phyloP scores from a whole-genome alignment of 495 filamentous ascomycete genomes.

The Xylaria nigripes region DNA sequence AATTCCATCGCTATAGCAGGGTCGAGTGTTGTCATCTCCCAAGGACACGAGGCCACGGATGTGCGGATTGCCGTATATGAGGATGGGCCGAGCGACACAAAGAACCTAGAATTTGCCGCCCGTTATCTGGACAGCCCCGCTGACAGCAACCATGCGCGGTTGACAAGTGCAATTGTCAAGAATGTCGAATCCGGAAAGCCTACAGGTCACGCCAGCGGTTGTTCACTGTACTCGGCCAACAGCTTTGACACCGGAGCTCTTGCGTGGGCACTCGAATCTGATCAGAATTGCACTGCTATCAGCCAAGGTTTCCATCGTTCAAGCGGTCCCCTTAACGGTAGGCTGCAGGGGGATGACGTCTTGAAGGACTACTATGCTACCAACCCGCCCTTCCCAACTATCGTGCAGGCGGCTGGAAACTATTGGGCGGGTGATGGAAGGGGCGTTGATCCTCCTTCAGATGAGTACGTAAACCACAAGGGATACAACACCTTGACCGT shows the following conservation, averaged over 20 bases:
- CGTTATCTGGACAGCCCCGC: background rate
- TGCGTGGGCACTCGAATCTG: background rate
- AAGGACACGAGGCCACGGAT: background rate
- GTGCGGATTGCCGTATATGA: background rate
- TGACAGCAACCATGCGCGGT: background rate
- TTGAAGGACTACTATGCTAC: background rate
- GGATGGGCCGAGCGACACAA: background rate
- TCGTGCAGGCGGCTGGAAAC: background rate
- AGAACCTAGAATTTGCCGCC: background rate
- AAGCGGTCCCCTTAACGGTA: background rate
- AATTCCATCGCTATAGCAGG: background rate
- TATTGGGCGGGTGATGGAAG: background rate
- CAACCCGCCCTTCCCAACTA: background rate
- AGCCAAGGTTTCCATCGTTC: background rate
- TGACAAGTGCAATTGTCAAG: background rate
- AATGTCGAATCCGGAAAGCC: background rate
- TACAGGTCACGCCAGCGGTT: background rate
- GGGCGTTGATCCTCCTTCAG: background rate
- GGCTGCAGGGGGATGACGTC: background rate
- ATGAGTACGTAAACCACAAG: background rate
- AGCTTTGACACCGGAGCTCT: background rate
- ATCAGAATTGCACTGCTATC: background rate
- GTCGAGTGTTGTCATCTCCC: background rate
- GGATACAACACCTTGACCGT: background rate
- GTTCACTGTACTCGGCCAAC: background rate